Percentiles rank a stretch among this genome's conserved stretches.
These are phyloP conservation scores for Brassica cretica DNA, from an alignment of 345 rosid genomes.

Conservation along the genomic window DNA sequence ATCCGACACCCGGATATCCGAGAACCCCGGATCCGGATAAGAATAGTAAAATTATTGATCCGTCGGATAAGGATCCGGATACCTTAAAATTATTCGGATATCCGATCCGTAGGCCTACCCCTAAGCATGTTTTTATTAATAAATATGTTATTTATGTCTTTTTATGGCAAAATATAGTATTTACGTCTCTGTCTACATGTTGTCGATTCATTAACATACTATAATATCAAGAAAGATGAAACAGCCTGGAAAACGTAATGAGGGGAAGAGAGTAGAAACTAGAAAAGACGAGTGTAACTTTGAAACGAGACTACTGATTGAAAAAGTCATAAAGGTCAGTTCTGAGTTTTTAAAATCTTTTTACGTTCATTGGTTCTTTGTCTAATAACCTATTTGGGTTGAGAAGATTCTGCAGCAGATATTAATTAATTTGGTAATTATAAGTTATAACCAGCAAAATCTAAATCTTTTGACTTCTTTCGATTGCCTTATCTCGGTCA, in stretches of 20 bases:
- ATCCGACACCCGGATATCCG: too few species aligned
- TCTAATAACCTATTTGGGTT: constrained; percentile 5
- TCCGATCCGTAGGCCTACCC: too few species aligned
- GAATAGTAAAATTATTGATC: too few species aligned
- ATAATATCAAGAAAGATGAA: constrained; percentile 17
- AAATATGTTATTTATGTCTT: background rate
- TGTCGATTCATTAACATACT: constrained; percentile 16
- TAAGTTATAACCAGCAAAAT: background rate
- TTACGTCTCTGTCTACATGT: constrained; percentile 15
- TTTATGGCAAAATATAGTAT: background rate
- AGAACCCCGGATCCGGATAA: too few species aligned
- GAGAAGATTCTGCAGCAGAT: constrained; percentile 19
- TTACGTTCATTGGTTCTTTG: constrained; percentile 20
- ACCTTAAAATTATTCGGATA: too few species aligned
- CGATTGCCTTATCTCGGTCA: background rate
- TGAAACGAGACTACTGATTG: constrained; percentile 37
- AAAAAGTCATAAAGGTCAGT: constrained; percentile 26
- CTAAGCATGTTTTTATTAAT: background rate
- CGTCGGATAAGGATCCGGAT: too few species aligned
- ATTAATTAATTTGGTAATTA: background rate
- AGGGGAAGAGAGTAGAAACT: background rate
- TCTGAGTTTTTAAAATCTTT: background rate
- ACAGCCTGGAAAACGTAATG: constrained; percentile 28
- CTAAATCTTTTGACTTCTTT: constrained; percentile 28
- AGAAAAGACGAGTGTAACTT: constrained; percentile 34